Evolutionary conservation across 176 grass and related monocot genomes (phyloP), one percentile per base, ranked within the genome.

Genomic region (Thinopyrum elongatum): DNA sequence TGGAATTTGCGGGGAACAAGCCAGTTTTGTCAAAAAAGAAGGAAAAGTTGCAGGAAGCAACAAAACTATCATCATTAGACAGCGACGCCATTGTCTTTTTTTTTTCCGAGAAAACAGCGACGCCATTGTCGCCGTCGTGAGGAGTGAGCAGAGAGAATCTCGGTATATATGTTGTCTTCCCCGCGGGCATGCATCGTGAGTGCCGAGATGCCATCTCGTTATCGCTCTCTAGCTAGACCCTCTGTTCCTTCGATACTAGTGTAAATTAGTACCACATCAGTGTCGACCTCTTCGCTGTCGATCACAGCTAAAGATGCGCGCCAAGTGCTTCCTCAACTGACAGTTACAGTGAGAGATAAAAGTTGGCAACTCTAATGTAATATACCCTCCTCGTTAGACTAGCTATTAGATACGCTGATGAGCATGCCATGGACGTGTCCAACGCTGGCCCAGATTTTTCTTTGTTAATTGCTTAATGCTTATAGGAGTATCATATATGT

Each of bases 141-240:
- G 26, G 55, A 22, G 55, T 22, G 55, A 58, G 55, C 42, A 41
- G 61, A 49, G 61, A 87, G 85, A 88, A 91, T 88, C 89, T 70
- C 21, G 69, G 70, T 27, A 63, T 84, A 81, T 63, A 88, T 85
- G 86, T 85, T 35, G 71, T 85, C 86, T 66, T 88, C 90, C 82
- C 71, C 86, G 11, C 76, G 70, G 85, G 86, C 82, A 91, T 82
- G 86, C 90, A 88, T 78, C 86, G 77, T 85, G 64, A 63, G 82
- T 77, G 62, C 53, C 65, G 17, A 78, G 72, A 91, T 82, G 90
- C 82, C 90, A 85, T 57, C 64, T 59, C 46, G 58, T 83, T 87
- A 76, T 77, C 29, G 35, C 41, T 87, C 47, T 61, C 65, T 89
- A 67, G 89, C 65, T 57, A 57, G 53, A 19, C 53, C 53, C 22